Percentiles rank a stretch among this genome's conserved stretches.
Conservation (phyloP, 78 protist genomes). For the Capsaspora owczarzaki region DNA sequence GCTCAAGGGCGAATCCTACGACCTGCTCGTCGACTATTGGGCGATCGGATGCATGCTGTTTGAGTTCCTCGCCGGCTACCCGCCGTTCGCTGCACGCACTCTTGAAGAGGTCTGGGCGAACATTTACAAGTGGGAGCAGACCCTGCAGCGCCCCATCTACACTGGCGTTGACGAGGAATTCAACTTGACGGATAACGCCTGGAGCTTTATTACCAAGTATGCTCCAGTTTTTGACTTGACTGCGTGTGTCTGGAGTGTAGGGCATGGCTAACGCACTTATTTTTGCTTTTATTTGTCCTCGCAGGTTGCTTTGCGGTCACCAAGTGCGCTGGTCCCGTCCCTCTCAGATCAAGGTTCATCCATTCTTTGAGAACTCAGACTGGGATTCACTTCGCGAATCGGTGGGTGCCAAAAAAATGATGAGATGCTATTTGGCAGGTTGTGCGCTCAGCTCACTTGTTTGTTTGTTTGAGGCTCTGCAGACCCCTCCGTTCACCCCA, state of each 20-base stretch:
- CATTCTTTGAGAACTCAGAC: neutral
- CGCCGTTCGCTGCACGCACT: conserved; percentile 22
- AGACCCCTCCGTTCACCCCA: conserved; percentile 24
- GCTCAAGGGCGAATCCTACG: neutral
- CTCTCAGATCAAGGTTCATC: neutral
- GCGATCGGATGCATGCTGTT: conserved; percentile 24
- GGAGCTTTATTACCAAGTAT: conserved; percentile 2
- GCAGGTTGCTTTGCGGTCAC: neutral
- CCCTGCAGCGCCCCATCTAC: conserved; percentile 28
- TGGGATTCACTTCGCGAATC: neutral
- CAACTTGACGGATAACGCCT: conserved; percentile 18
- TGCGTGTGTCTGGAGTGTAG: neutral
- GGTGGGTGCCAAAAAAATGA: neutral
- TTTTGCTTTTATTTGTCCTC: neutral
- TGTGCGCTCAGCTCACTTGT: neutral
- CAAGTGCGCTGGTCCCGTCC: conserved; percentile 2
- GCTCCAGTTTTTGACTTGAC: neutral
- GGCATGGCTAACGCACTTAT: neutral
- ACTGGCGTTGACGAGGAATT: conserved; percentile 10
- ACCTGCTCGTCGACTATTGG: conserved; percentile 25
- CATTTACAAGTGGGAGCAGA: conserved; percentile 42
- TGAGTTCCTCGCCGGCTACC: conserved; percentile 22
- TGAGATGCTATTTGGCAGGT: neutral
- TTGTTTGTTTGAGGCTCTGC: neutral
- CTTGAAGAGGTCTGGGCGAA: conserved; percentile 21